Evolutionary conservation across 108 stramenopile species (phyloP).

Genomic region (Nannochloropsis salina): DNA sequence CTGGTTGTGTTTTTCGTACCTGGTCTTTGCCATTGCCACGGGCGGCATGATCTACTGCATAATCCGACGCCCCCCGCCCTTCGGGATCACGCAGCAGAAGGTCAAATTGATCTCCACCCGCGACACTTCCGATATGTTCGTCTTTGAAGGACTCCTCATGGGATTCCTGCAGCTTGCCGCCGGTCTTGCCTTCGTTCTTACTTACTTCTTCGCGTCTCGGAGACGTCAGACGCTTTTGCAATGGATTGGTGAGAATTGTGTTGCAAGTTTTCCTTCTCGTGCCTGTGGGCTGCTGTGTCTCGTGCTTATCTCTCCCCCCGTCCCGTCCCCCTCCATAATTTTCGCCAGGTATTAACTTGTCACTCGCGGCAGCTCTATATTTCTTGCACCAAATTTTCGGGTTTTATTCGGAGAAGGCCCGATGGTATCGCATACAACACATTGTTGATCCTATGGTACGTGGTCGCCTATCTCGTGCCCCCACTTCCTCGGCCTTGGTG

Average conservation of each 20-base stretch:
- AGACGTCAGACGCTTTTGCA: background rate
- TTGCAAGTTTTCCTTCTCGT: too few species aligned
- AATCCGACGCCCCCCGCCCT: background rate
- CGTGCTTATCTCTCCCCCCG: background rate
- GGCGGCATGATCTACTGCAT: background rate
- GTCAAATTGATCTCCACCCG: background rate
- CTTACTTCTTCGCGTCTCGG: background rate
- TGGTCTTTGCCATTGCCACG: background rate
- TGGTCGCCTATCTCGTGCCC: background rate
- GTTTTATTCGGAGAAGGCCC: background rate
- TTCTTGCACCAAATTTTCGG: background rate
- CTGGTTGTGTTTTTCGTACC: background rate
- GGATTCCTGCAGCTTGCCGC: background rate
- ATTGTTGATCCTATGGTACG: background rate
- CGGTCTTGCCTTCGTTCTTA: background rate
- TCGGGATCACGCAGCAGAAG: background rate
- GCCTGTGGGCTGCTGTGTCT: background rate
- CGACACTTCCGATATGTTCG: background rate
- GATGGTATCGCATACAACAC: background rate
- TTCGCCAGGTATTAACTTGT: slow-evolving; percentile 10
- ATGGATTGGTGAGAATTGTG: background rate
- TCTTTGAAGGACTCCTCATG: background rate
- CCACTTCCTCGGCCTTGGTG: background rate
- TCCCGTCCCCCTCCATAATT: background rate
- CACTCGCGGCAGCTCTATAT: slow-evolving; percentile 1